These are phyloP conservation scores for Taphrina pruni DNA, from an alignment of 1,139 yeast genomes.

Conservation along the genomic window DNA sequence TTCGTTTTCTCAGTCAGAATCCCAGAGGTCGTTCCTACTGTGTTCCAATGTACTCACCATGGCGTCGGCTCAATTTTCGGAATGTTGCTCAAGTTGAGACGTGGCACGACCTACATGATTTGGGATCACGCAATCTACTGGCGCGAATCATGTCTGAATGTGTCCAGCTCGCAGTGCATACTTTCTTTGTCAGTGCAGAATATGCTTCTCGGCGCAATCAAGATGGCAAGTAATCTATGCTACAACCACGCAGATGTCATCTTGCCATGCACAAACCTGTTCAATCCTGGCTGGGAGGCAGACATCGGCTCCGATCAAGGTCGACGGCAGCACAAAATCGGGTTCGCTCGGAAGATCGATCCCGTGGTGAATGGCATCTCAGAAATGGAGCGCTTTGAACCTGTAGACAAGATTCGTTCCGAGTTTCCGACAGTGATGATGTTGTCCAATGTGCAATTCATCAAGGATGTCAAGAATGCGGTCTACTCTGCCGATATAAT, in stretches of 20 bases:
- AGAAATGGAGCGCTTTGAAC: slow-evolving; percentile 31
- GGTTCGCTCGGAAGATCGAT: slow-evolving; percentile 25
- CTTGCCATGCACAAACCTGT: slow-evolving; percentile 21
- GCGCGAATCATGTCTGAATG: slow-evolving; percentile 30
- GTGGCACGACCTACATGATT: slow-evolving; percentile 32
- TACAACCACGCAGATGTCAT: slow-evolving; percentile 31
- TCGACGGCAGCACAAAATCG: slow-evolving; percentile 17
- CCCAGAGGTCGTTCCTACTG: slow-evolving; percentile 25
- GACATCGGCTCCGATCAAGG: slow-evolving; percentile 31
- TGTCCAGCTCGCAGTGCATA: slow-evolving; percentile 28
- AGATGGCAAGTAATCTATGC: slow-evolving; percentile 26
- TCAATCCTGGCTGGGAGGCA: slow-evolving; percentile 30
- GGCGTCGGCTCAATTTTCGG: slow-evolving; percentile 31
- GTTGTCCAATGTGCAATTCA: slow-evolving; percentile 30
- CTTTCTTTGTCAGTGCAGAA: slow-evolving; percentile 16
- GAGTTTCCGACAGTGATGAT: slow-evolving; percentile 30
- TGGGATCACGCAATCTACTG: slow-evolving; percentile 34
- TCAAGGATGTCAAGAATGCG: slow-evolving; percentile 30
- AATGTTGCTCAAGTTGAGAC: slow-evolving; percentile 23
- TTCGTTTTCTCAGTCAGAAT: slow-evolving; percentile 26
- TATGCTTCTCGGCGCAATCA: slow-evolving; percentile 29
- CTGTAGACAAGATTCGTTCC: slow-evolving; percentile 27
- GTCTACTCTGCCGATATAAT: slow-evolving; percentile 30
- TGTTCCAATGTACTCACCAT: slow-evolving; percentile 27
- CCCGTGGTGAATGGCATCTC: slow-evolving; percentile 30